Evolutionary conservation across 768 basidiomycete species (phyloP), one percentile per base, ranked within the genome.

Genomic region (Stropharia rugosoannulata): DNA sequence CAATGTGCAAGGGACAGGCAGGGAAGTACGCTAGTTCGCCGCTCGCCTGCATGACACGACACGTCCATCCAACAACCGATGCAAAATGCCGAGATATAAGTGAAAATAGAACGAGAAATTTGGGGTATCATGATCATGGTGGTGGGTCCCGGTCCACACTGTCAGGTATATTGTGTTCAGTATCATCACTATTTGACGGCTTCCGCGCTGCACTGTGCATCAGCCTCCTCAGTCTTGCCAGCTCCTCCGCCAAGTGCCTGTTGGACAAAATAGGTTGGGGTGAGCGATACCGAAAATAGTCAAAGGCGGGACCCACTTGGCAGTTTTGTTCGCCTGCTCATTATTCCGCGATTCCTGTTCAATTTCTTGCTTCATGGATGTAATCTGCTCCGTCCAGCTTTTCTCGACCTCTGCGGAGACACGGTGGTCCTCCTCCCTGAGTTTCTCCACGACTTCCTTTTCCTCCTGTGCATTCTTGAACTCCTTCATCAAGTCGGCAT

Each of bases 221-320:
- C 39, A 93, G 77, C 61, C 90, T 79, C 64, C 87, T 78, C 64
- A 93, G 71, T 55, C 88, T 78, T 47, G 82, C 80, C 43, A 92
- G 74, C 66, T 92, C 90, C 27, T 75, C 73, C 5, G 86, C 73
- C 29, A 91, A 68, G 32, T 73, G 71, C 63, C 89, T 89, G 62
- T 25, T 51, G 37, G 35, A 59, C 15, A 50, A 35, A 56, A 32
- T 7, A 32, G 29, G 29, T 32, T 32, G 41, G 37, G 39, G 44
- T 54, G 52, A 51, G 65, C 48, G 47, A 45, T 49, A 38, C 57
- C 25, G 18, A 15, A 40, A 9, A 19, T 43, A 53, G 25, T 38
- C 43, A 6, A 56, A 51, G 22, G 25, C 57, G 19, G 25, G 37
- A 51, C 62, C 36, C 60, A 87, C 89, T 77, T 75, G 29, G 90